Conservation (phyloP, 306 rosid genomes). For the Rubus parviflorus region DNA sequence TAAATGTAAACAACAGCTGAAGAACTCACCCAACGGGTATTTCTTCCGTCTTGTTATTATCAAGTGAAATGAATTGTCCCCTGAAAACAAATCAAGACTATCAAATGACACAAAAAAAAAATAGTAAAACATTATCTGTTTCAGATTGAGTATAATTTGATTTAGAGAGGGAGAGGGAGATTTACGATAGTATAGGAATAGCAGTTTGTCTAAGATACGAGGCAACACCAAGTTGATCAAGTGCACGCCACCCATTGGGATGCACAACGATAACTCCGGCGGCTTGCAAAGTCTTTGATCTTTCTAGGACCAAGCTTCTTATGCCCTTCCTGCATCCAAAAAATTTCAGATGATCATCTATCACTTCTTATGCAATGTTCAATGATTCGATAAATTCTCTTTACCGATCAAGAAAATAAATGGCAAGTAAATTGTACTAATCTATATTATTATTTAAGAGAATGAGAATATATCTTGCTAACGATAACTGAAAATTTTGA, state of each 20-base stretch:
- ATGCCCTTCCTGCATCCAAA: constrained; percentile 11
- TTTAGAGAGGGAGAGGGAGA: background rate
- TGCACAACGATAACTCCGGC: constrained; percentile 8
- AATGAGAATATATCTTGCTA: too few relatives aligned
- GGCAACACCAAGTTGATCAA: constrained; percentile 21
- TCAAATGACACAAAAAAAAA: background rate
- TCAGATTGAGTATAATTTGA: too few relatives aligned
- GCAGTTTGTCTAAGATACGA: constrained; percentile 8
- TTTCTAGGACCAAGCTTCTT: constrained; percentile 13
- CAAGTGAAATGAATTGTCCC: background rate
- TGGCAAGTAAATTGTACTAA: too few relatives aligned
- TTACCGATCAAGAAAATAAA: too few relatives aligned
- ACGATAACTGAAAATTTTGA: too few relatives aligned
- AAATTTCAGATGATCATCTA: too few relatives aligned
- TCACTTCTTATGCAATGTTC: too few relatives aligned
- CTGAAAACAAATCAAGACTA: background rate
- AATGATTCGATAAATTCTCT: too few relatives aligned
- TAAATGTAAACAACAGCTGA: background rate
- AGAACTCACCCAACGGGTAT: constrained; percentile 9
- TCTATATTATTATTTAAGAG: too few relatives aligned
- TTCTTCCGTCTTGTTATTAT: background rate
- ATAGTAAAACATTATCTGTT: too few relatives aligned
- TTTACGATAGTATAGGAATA: constrained; percentile 12
- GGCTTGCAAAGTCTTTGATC: constrained; percentile 1
- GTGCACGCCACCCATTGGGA: constrained; percentile 24